Evolutionary conservation across 805 yeast species (phyloP), one percentile per base, ranked within the genome.

Genomic region (Kazachstania taianensis): DNA sequence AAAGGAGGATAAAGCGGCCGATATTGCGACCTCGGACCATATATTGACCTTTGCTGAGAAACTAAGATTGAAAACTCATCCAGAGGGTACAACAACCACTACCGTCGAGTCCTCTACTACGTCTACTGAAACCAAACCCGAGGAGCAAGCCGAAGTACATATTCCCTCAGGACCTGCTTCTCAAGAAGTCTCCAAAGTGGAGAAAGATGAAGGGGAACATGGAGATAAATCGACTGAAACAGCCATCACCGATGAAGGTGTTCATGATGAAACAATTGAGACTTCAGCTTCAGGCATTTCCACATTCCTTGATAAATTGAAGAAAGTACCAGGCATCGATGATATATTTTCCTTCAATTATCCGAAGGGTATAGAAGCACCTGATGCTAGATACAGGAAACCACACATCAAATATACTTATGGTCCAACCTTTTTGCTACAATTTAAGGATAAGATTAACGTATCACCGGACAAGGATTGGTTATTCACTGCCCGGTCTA

Each of bases 361-460:
- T 53, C 80, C 83, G 29, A 70, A 65, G 44, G 72, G 68, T 16
- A 52, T 70, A 33, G 59, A 56, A 17, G 64, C 64, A 28, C 80
- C 76, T 35, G 78, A 72, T 48, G 43, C 62, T 4, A 66, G 63
- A 46, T 65, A 72, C 33, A 49, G 52, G 37, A 50, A 42, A 25
- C 44, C 37, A 19, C 40, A 40, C 24, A 45, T 52, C 22, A 53
- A 57, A 44, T 65, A 67, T 52, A 69, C 78, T 47, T 89, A 92
- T 57, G 94, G 86, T 53, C 83, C 89, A 17, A 72, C 66, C 27
- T 89, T 89, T 64, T 68, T 89, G 55, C 55, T 76, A 27, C 94
- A 84, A 61, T 87, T 89, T 66, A 73, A 72, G 41, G 67, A 69
- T 19, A 66, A 68, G 26, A 69, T 82, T 37, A 33, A 27, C 12